These are phyloP conservation scores for Coemansia sp. DNA, from an alignment of 192 early-diverging fungal species.

Conservation along the genomic window DNA sequence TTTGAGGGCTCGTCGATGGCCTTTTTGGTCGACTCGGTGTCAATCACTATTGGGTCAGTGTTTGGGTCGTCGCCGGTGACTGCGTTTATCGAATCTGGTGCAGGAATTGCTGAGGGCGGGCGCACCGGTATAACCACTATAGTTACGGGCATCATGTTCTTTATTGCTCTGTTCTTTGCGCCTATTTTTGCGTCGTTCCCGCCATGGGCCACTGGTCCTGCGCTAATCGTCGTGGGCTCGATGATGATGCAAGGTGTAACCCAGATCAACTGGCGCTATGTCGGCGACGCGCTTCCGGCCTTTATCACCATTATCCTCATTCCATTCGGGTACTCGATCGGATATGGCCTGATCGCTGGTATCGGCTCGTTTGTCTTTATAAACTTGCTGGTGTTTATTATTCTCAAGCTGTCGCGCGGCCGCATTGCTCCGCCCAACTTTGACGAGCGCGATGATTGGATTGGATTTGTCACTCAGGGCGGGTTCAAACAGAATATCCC, in stretches of 20 bases:
- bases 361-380: conserved; percentile 69
- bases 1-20: conserved; percentile 75
- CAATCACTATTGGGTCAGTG: conserved; percentile 66
- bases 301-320: conserved; percentile 77
- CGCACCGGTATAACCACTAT: conserved; percentile 76
- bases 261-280: conserved; percentile 77
- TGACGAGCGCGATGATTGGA: conserved; percentile 42
- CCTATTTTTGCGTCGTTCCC: conserved; percentile 84
- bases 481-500: conserved; percentile 39
- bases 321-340: conserved; percentile 79
- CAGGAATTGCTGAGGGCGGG: conserved; percentile 80
- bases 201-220: conserved; percentile 82
- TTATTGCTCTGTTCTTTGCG: conserved; percentile 77
- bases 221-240: conserved; percentile 74
- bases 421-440: conserved; percentile 53
- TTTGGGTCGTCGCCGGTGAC: conserved; percentile 77
- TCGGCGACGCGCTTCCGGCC: conserved; percentile 75
- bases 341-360: conserved; percentile 77
- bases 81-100: conserved; percentile 79
- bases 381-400: conserved; percentile 61
- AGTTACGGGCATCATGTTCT: conserved; percentile 67
- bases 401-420: conserved; percentile 61
- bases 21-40: conserved; percentile 70
- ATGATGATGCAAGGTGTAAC: conserved; percentile 73
- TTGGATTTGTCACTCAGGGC: conserved; percentile 37